These are phyloP conservation scores for Naganishia sp. DNA, from an alignment of 1,284 basidiomycete genomes.

Conservation along the genomic window DNA sequence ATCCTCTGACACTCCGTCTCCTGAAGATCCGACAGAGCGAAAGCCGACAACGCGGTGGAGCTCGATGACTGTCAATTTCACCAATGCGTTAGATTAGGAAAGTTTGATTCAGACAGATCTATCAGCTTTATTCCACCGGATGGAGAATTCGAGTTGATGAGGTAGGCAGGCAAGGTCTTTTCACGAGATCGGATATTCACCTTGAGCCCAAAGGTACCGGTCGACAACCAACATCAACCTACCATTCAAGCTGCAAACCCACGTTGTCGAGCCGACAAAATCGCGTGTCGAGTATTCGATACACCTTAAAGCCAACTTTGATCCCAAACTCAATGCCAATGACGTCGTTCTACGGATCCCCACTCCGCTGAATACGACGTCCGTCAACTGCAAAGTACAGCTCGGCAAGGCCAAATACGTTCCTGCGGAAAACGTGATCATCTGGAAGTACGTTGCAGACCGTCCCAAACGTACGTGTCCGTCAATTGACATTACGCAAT, in stretches of 20 bases:
- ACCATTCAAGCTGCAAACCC: conserved; percentile 85
- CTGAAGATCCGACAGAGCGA: conserved; percentile 60
- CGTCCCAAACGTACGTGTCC: neutral
- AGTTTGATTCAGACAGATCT: conserved; percentile 88
- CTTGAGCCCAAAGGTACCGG: conserved; percentile 69
- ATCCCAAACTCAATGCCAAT: conserved; percentile 86
- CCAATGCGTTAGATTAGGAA: conserved; percentile 92
- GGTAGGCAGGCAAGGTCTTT: conserved; percentile 56
- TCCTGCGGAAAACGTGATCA: conserved; percentile 88
- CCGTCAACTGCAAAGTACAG: conserved; percentile 84
- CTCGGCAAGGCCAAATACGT: conserved; percentile 97
- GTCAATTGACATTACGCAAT: conserved; percentile 9
- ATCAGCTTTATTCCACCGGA: conserved; percentile 98
- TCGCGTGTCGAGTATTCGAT: conserved; percentile 88
- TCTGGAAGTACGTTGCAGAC: conserved; percentile 87
- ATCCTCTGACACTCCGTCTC: neutral
- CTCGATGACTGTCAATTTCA: conserved; percentile 98
- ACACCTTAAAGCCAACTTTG: conserved; percentile 85
- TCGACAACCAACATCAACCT: conserved; percentile 94
- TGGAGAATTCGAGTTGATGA: conserved; percentile 98
- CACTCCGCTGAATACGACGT: conserved; percentile 90
- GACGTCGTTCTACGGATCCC: conserved; percentile 92
- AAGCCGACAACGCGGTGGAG: conserved; percentile 76
- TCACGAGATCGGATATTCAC: conserved; percentile 16
- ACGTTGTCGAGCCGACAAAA: conserved; percentile 89